These are phyloP conservation scores for Pleurotus sapidus DNA, from an alignment of 768 basidiomycete species.

Conservation along the genomic window DNA sequence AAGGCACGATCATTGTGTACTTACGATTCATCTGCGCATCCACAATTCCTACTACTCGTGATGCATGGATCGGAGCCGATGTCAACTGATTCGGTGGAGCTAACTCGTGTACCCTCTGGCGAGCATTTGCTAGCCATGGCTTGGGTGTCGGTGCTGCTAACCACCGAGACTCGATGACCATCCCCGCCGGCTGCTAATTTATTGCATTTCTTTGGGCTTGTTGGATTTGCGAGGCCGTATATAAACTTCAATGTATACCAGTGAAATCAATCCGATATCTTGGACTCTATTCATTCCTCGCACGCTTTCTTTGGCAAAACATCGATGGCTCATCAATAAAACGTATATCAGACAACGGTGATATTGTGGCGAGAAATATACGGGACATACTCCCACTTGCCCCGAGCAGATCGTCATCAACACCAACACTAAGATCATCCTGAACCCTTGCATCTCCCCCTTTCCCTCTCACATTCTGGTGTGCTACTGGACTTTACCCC, in stretches of 20 bases:
- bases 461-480: too few species aligned
- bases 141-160: conserved; percentile 9
- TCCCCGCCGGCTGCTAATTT: conserved; percentile 27
- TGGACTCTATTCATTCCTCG: too few species aligned
- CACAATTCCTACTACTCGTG: conserved; percentile 23
- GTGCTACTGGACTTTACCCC: too few species aligned
- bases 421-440: too few species aligned
- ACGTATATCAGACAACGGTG: too few species aligned
- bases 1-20: background rate
- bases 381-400: too few species aligned
- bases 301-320: too few species aligned
- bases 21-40: conserved; percentile 8
- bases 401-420: too few species aligned
- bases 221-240: background rate
- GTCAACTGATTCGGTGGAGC: conserved; percentile 32
- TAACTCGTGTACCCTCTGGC: conserved; percentile 33
- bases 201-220: background rate
- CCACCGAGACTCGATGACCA: conserved; percentile 24
- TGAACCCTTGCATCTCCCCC: too few species aligned
- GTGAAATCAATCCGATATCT: too few species aligned
- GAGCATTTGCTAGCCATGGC: conserved; percentile 30
- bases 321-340: too few species aligned
- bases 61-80: conserved; percentile 39
- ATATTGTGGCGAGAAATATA: too few species aligned
- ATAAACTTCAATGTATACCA: background rate